A percentile compares a stretch with the other conserved stretches of the same genome.
Conservation (phyloP, 2,329 filamentous ascomycete genomes). For the Xylariales sp. region DNA sequence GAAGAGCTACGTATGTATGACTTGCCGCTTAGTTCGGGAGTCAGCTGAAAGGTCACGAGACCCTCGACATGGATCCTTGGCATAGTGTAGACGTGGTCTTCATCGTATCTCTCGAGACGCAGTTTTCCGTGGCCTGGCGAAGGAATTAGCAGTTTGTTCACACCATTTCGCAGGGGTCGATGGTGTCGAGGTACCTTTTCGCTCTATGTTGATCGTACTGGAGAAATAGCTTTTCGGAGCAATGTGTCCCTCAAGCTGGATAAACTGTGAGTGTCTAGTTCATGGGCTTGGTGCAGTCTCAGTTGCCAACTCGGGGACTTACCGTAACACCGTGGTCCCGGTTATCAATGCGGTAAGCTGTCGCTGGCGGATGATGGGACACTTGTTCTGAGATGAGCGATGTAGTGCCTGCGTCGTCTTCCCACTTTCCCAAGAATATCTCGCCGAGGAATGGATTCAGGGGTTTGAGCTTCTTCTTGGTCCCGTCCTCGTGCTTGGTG, state of each 20-base stretch:
- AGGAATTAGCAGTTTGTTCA: too few relatives aligned
- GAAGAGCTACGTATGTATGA: slow-evolving; percentile 83
- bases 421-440: slow-evolving; percentile 89
- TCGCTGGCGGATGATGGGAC: slow-evolving; percentile 88
- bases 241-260: slow-evolving; percentile 77
- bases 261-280: not conserved
- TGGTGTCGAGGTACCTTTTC: too few relatives aligned
- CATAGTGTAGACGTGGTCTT: slow-evolving; percentile 77
- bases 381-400: slow-evolving; percentile 92
- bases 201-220: slow-evolving; percentile 90
- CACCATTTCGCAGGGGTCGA: too few relatives aligned
- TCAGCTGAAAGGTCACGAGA: slow-evolving; percentile 79
- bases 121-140: slow-evolving; percentile 86
- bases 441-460: slow-evolving; percentile 95
- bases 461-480: slow-evolving; percentile 89
- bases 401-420: slow-evolving; percentile 75
- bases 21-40: slow-evolving; percentile 81
- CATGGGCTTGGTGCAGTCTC: slow-evolving; percentile 1
- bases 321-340: slow-evolving; percentile 65
- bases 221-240: slow-evolving; percentile 95
- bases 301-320: too few relatives aligned
- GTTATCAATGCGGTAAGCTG: slow-evolving; percentile 91
- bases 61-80: slow-evolving; percentile 91
- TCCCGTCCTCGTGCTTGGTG: slow-evolving; percentile 69
- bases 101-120: slow-evolving; percentile 47